Evolutionary conservation across 225 moss, liverwort and hornwort species (phyloP).

Genomic region (Bryum argenteum): DNA sequence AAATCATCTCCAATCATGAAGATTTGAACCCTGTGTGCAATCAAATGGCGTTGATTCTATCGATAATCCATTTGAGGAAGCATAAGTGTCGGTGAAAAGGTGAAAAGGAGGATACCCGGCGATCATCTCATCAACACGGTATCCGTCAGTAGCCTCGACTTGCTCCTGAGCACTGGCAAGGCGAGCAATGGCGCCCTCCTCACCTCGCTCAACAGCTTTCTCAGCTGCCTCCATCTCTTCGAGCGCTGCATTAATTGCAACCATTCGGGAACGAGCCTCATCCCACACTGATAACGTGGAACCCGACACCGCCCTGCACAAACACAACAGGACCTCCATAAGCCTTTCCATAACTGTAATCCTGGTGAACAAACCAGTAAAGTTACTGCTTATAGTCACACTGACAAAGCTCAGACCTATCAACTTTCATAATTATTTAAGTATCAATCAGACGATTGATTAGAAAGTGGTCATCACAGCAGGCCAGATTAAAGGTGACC

Average conservation of each 20-base stretch:
- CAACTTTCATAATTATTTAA: conserved; percentile 1
- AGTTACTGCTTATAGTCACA: no score
- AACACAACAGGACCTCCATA: not conserved
- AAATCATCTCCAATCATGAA: no score
- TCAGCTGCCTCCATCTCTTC: conserved; percentile 77
- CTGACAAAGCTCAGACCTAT: not conserved
- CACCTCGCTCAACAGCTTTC: conserved; percentile 69
- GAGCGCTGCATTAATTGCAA: conserved; percentile 76
- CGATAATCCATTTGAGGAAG: no score
- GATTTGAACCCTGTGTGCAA: no score
- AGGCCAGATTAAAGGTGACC: not conserved
- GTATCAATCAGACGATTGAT: conserved; percentile 28
- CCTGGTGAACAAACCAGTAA: no score
- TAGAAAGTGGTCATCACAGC: conserved; percentile 22
- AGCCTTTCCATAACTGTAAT: not conserved
- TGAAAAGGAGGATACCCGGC: conserved; percentile 58
- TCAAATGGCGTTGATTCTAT: no score
- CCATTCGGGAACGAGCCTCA: conserved; percentile 92
- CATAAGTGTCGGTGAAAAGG: not conserved
- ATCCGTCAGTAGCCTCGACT: conserved; percentile 90
- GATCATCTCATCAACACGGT: conserved; percentile 94
- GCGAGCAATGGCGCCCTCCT: conserved; percentile 66
- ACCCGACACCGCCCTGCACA: conserved; percentile 88
- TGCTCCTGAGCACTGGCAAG: conserved; percentile 86
- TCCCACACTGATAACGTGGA: conserved; percentile 91